Base-by-base conservation (phyloP, 2,329 filamentous ascomycete species). In the Pestalotiopsis sp. region DNA sequence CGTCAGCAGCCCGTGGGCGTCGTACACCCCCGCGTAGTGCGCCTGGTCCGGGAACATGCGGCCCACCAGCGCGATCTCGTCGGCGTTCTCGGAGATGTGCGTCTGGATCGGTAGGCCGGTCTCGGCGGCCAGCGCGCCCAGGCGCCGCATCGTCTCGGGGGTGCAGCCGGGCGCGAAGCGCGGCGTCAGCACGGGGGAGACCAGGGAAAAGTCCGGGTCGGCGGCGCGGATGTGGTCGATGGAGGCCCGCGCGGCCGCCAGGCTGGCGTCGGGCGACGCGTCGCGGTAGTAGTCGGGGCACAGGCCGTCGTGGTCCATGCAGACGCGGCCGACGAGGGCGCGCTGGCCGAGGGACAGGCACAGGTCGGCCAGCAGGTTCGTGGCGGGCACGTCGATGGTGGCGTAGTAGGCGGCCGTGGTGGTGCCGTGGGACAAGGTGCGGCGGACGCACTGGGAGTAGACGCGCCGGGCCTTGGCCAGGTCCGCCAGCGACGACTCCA, bases 351-450 rank as follows among this genome's bases (percentile, higher is more conserved):
- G 83, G 0, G 82, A 78, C n/a, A 93, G 85, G 76, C 95, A 98
- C 20, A 98, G 88, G 72, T 93, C 90, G 0, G 95, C 93, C 5
- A 99, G 90, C 7, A 97, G 87, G 78, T 97, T 98, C n/a, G 96
- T 99, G 1, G 94, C 90, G 0, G 89, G 85, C 1, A 97, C 92
- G 78, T 97, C 91, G 71, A 94, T 90, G 31, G 96, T 98, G 69
- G 95, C 95, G 79, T 93, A 98, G 85, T 98, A 98, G n/a, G 93
- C 89, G 5, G 94, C 94, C 12, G 93, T 96, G 0, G 96, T 99
- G 11, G 96, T 99, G 71, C 96, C 96, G 78, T 98, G 90, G 25
- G 93, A 88, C 12, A 99, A 88, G 0, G 94, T 97, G 61, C 93
- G 90, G 38, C 89, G 85, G 71, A 99, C 89, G 72, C 93, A 92